Percentiles rank a stretch among this genome's conserved stretches.
phyloP scores from a whole-genome alignment of 768 basidiomycete species.

The Naganishia kalamii region DNA sequence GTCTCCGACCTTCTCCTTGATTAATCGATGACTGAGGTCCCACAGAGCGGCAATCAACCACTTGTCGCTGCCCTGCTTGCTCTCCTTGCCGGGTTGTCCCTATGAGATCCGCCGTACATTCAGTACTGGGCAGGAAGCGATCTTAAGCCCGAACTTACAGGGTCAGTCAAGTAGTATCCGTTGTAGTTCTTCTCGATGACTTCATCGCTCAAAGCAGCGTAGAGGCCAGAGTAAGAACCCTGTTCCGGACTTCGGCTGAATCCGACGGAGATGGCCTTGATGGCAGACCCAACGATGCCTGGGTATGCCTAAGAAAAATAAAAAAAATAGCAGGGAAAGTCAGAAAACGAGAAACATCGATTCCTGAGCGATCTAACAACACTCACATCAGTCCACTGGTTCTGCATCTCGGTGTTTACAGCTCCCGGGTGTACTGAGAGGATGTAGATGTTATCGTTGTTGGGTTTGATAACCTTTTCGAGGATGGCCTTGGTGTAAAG shows the following conservation, averaged over 20 bases:
- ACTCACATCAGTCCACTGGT: conserved; percentile 30
- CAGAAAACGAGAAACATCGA: no score
- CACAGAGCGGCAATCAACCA: conserved; percentile 37
- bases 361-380: background rate
- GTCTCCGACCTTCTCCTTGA: conserved; percentile 33
- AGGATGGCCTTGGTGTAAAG: conserved; percentile 45
- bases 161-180: conserved; percentile 40
- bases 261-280: background rate
- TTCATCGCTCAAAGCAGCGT: conserved; percentile 29
- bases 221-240: conserved; percentile 39
- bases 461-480: conserved; percentile 44
- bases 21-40: conserved; percentile 38
- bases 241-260: conserved; percentile 33
- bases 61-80: conserved; percentile 31
- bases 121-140: background rate
- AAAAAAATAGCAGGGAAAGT: no score
- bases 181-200: conserved; percentile 39
- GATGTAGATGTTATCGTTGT: conserved; percentile 40
- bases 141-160: conserved; percentile 22
- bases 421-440: conserved; percentile 44
- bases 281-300: background rate
- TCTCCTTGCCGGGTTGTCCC: conserved; percentile 37
- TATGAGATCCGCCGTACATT: conserved; percentile 18
- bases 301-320: conserved; percentile 10
- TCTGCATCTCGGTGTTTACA: conserved; percentile 45